phyloP scores from a whole-genome alignment of 2,329 filamentous ascomycete species.

The Ciborinia camelliae region DNA sequence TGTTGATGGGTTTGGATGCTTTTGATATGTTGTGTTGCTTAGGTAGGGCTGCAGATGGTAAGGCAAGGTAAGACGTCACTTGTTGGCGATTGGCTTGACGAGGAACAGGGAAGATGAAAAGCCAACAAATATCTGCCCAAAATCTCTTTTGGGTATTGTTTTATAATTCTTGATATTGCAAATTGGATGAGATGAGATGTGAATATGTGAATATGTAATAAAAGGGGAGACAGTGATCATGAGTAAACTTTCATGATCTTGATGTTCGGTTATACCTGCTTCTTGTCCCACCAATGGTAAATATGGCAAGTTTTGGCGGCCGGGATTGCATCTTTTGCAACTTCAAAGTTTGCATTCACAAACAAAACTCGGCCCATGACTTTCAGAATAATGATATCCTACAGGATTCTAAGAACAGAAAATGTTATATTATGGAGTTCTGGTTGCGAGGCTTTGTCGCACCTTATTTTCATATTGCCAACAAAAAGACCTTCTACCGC shows the following conservation, averaged over 20 bases:
- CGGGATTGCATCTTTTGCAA: not conserved
- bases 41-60: slow-evolving; percentile 14
- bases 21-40: slow-evolving; percentile 9
- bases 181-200: not conserved
- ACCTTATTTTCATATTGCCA: not conserved
- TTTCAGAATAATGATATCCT: too few relatives aligned
- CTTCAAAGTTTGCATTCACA: too few relatives aligned
- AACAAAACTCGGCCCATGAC: too few relatives aligned
- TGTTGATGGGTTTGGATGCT: slow-evolving; percentile 1
- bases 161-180: not conserved
- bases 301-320: not conserved
- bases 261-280: not conserved
- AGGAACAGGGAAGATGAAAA: not conserved
- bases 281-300: accelerated
- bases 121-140: not conserved
- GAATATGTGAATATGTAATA: not conserved
- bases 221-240: not conserved
- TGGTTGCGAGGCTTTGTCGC: too few relatives aligned
- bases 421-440: too few relatives aligned
- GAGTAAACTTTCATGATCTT: not conserved
- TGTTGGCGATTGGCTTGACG: slow-evolving; percentile 4
- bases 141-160: not conserved
- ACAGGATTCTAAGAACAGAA: too few relatives aligned
- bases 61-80: slow-evolving; percentile 11
- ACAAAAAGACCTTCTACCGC: too few relatives aligned